A percentile compares a stretch with the other conserved stretches of the same genome.
Evolutionary conservation across 2,329 filamentous ascomycete species (phyloP).

Genomic region (Massarina eburnea): DNA sequence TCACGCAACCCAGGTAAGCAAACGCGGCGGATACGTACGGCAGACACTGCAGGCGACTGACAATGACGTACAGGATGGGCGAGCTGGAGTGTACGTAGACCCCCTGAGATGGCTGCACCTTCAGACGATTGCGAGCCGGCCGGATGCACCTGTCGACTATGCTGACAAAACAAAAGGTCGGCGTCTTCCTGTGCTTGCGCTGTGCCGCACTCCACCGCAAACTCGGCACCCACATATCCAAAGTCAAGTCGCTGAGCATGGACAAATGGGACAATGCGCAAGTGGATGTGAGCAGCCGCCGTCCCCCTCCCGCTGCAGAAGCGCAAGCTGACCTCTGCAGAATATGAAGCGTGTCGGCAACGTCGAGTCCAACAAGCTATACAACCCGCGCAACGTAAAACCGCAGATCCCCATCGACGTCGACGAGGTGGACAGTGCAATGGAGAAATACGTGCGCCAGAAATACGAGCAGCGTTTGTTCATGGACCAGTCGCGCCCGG

Average conservation of each 20-base stretch:
- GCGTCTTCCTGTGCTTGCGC: slow-evolving; percentile 96
- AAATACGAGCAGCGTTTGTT: slow-evolving; percentile 78
- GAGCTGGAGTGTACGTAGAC: slow-evolving; percentile 84
- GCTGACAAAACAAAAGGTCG: slow-evolving; percentile 62
- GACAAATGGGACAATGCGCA: slow-evolving; percentile 96
- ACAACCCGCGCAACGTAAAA: slow-evolving; percentile 82
- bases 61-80: slow-evolving; percentile 71
- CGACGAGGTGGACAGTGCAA: slow-evolving; percentile 89
- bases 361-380: slow-evolving; percentile 78
- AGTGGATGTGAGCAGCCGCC: slow-evolving; percentile 73
- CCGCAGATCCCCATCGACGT: slow-evolving; percentile 84
- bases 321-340: slow-evolving; percentile 49
- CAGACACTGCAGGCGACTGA: slow-evolving; percentile 37
- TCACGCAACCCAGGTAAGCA: slow-evolving; percentile 84
- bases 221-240: slow-evolving; percentile 94
- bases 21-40: neutral
- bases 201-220: slow-evolving; percentile 95
- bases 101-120: neutral
- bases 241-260: slow-evolving; percentile 98
- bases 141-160: neutral
- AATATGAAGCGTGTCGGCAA: slow-evolving; percentile 96
- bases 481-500: slow-evolving; percentile 40
- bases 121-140: neutral
- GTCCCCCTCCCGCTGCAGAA: neutral
- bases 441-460: slow-evolving; percentile 92